These are phyloP conservation scores for Sclerotinia subarctica DNA, from an alignment of 2,329 filamentous ascomycete genomes.

Conservation along the genomic window DNA sequence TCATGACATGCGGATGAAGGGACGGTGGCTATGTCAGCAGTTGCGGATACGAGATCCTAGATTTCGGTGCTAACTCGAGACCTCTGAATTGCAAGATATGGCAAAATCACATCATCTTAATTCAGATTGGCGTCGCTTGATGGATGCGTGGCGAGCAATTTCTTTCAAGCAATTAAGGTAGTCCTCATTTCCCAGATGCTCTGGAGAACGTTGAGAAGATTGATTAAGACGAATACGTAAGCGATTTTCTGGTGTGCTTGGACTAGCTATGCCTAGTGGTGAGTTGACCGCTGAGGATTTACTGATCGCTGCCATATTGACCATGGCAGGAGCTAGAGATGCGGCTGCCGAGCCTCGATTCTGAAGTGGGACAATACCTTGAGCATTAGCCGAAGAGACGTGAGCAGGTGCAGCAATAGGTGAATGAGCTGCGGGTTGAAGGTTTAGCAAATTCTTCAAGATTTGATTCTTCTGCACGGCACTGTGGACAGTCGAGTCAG, in stretches of 20 bases:
- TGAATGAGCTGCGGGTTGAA: slow-evolving; percentile 22
- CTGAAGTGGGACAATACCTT: slow-evolving; percentile 36
- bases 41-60: neutral
- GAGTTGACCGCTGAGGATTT: neutral
- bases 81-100: neutral
- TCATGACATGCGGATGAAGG: neutral
- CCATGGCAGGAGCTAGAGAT: slow-evolving; percentile 34
- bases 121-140: slow-evolving; percentile 8
- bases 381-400: slow-evolving; percentile 37
- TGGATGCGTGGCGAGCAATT: slow-evolving; percentile 2
- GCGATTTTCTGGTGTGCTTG: slow-evolving; percentile 16
- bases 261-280: neutral
- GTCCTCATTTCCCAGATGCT: slow-evolving; percentile 17
- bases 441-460: slow-evolving; percentile 38
- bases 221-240: neutral
- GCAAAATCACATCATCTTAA: neutral
- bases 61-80: neutral
- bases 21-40: neutral
- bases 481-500: slow-evolving; percentile 22
- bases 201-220: slow-evolving; percentile 12
- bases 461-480: slow-evolving; percentile 35
- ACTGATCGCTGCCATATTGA: slow-evolving; percentile 1
- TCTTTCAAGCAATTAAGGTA: slow-evolving; percentile 16
- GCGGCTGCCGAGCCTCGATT: slow-evolving; percentile 38
- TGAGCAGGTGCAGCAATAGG: slow-evolving; percentile 32